These are phyloP conservation scores for Penicillium sumatraense DNA, from an alignment of 2,329 filamentous ascomycete species.

Conservation along the genomic window DNA sequence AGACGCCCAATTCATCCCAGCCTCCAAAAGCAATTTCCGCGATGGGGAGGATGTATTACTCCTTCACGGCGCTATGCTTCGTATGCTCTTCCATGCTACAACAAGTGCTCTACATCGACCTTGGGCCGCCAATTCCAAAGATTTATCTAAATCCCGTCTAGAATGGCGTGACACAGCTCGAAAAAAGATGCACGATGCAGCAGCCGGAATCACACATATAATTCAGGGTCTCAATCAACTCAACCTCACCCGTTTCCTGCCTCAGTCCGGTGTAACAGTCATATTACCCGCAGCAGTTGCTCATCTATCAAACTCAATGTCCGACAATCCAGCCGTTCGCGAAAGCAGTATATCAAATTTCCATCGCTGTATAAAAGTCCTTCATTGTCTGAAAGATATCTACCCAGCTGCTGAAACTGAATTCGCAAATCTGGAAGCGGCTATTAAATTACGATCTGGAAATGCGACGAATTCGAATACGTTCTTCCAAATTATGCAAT, in stretches of 20 bases:
- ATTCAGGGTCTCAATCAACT: conserved; percentile 72
- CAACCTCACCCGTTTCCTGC: conserved; percentile 74
- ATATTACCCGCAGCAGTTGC: conserved; percentile 87
- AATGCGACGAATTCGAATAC: conserved; percentile 29
- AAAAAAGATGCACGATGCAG: conserved; percentile 78
- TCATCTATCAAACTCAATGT: conserved; percentile 84
- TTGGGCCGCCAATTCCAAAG: conserved; percentile 67
- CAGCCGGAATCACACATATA: conserved; percentile 78
- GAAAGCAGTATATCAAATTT: conserved; percentile 75
- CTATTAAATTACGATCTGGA: conserved; percentile 36
- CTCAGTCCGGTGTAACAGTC: conserved; percentile 84
- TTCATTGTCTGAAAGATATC: conserved; percentile 79
- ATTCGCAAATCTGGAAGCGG: conserved; percentile 40
- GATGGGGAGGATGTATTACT: conserved; percentile 53
- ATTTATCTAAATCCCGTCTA: conserved; percentile 51
- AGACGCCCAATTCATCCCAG: conserved; percentile 70
- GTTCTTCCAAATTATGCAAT: conserved; percentile 39
- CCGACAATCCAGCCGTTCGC: conserved; percentile 69
- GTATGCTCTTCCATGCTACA: conserved; percentile 90
- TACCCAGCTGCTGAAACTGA: conserved; percentile 85
- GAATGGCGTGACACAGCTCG: conserved; percentile 74
- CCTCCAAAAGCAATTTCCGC: conserved; percentile 62
- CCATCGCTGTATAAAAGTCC: conserved; percentile 81
- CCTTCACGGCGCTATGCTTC: conserved; percentile 78
- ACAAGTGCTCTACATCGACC: conserved; percentile 86